phyloP scores from a whole-genome alignment of 192 early-diverging fungal species.

The Entomortierella beljakovae region DNA sequence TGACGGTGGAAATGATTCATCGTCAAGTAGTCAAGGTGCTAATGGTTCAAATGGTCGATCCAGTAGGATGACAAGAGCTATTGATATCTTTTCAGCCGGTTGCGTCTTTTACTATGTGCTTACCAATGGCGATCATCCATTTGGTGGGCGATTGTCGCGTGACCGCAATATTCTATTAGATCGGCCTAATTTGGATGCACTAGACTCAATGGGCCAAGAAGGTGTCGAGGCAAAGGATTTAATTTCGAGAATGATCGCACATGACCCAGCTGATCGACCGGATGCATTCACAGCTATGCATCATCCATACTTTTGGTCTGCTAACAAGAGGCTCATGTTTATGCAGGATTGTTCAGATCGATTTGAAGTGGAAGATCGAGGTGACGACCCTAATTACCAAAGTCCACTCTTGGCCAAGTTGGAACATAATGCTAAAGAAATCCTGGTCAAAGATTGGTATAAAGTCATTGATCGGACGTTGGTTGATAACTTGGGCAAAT shows the following conservation, averaged over 20 bases:
- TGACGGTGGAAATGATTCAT: slow-evolving; percentile 11
- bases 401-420: slow-evolving; percentile 73
- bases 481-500: slow-evolving; percentile 88
- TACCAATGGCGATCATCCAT: slow-evolving; percentile 92
- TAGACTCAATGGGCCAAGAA: slow-evolving; percentile 78
- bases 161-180: slow-evolving; percentile 92
- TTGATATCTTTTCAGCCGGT: slow-evolving; percentile 97
- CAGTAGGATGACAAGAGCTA: slow-evolving; percentile 80
- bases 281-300: slow-evolving; percentile 78
- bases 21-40: slow-evolving; percentile 47
- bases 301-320: slow-evolving; percentile 97
- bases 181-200: slow-evolving; percentile 74
- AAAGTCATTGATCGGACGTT: slow-evolving; percentile 76
- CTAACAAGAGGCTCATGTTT: slow-evolving; percentile 86
- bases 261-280: slow-evolving; percentile 83
- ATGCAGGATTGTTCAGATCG: slow-evolving; percentile 96
- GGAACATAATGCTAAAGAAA: slow-evolving; percentile 68
- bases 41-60: slow-evolving; percentile 6
- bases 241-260: slow-evolving; percentile 89
- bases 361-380: slow-evolving; percentile 86
- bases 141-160: slow-evolving; percentile 90
- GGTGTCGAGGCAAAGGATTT: slow-evolving; percentile 91
- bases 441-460: slow-evolving; percentile 83
- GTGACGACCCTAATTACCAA: slow-evolving; percentile 60
- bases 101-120: slow-evolving; percentile 97